Percentiles rank a stretch among this genome's conserved stretches.
Evolutionary conservation across 2,329 filamentous ascomycete species (phyloP).

Genomic region (Blastomyces emzantsi): DNA sequence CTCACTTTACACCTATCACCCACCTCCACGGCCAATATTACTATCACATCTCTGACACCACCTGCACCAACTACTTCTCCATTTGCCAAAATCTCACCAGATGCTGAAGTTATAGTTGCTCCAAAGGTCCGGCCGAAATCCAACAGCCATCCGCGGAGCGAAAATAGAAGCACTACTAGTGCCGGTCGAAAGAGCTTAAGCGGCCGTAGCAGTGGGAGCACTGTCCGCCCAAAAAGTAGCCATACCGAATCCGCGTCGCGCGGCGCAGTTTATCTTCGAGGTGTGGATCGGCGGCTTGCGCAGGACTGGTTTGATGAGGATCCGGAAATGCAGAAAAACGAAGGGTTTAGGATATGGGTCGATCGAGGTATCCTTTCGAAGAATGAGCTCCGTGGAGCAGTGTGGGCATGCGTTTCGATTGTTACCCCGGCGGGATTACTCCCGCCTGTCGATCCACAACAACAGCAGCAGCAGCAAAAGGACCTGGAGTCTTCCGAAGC

Average conservation of each 20-base stretch:
- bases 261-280: conserved; percentile 62
- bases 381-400: conserved; percentile 64
- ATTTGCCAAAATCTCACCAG: conserved; percentile 87
- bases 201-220: conserved; percentile 64
- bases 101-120: conserved; percentile 94
- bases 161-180: conserved; percentile 70
- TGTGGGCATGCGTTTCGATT: conserved; percentile 75
- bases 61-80: conserved; percentile 56
- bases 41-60: conserved; percentile 73
- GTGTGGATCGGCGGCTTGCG: conserved; percentile 61
- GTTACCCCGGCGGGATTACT: conserved; percentile 72
- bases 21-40: conserved; percentile 89
- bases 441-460: conserved; percentile 58
- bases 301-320: conserved; percentile 72
- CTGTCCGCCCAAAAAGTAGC: conserved; percentile 50
- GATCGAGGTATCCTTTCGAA: conserved; percentile 66
- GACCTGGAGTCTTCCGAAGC: conserved; percentile 51
- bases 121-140: conserved; percentile 75
- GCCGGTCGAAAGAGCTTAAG: conserved; percentile 64
- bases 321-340: conserved; percentile 44
- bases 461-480: conserved; percentile 57
- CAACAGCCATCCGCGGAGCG: conserved; percentile 53
- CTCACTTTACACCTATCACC: conserved; percentile 89
- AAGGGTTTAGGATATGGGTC: conserved; percentile 69
- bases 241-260: conserved; percentile 53